Conservation (phyloP, 2,329 filamentous ascomycete species). For the Pestalotiopsis sp. region DNA sequence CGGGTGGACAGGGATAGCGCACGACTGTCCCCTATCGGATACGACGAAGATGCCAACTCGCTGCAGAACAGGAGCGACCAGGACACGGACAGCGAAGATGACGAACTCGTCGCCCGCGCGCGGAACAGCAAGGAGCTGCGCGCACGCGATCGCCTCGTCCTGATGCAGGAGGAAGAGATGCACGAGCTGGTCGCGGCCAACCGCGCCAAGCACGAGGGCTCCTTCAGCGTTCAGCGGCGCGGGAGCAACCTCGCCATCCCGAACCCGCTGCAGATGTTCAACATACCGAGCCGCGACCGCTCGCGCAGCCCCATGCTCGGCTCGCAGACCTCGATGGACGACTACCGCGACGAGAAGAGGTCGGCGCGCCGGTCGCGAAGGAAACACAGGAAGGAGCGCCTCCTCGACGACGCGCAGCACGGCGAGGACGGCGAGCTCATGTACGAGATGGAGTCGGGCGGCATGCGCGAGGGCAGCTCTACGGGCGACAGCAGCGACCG, state of each 20-base stretch:
- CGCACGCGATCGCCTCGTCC: slow-evolving; percentile 68
- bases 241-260: slow-evolving; percentile 53
- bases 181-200: slow-evolving; percentile 61
- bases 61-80: slow-evolving; percentile 70
- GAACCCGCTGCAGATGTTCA: slow-evolving; percentile 49
- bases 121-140: slow-evolving; percentile 72
- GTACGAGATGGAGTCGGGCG: slow-evolving; percentile 77
- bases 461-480: slow-evolving; percentile 66
- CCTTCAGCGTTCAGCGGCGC: slow-evolving; percentile 34
- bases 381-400: slow-evolving; percentile 53
- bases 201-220: slow-evolving; percentile 44
- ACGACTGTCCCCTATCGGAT: slow-evolving; percentile 64
- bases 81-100: slow-evolving; percentile 77
- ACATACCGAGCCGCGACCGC: slow-evolving; percentile 37
- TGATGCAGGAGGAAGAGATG: slow-evolving; percentile 76
- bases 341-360: slow-evolving; percentile 53
- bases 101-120: slow-evolving; percentile 66
- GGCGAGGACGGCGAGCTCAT: slow-evolving; percentile 77
- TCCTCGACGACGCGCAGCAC: slow-evolving; percentile 55
- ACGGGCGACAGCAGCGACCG: slow-evolving; percentile 65
- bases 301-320: slow-evolving; percentile 14
- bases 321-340: slow-evolving; percentile 49
- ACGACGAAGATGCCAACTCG: slow-evolving; percentile 71
- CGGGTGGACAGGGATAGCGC: slow-evolving; percentile 3
- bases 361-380: slow-evolving; percentile 51